phyloP scores from a whole-genome alignment of 2,329 filamentous ascomycete genomes.

The Chaetothyriales sp. region DNA sequence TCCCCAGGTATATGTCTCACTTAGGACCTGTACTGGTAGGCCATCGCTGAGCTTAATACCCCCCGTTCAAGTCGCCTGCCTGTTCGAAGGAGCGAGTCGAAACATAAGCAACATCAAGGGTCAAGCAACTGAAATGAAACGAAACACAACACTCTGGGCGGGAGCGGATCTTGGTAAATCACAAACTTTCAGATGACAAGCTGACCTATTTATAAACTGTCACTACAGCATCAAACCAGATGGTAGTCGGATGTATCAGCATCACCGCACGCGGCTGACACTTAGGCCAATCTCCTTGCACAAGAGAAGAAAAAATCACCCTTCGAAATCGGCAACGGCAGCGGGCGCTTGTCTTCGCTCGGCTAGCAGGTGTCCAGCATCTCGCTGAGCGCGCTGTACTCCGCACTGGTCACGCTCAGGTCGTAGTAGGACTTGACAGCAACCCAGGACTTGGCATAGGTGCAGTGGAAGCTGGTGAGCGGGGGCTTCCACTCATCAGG shows the following conservation, averaged over 20 bases:
- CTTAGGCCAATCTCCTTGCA: neutral
- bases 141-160: neutral
- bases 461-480: slow-evolving; percentile 47
- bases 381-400: slow-evolving; percentile 51
- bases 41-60: no score
- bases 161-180: neutral
- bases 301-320: no score
- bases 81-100: no score
- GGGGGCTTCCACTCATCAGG: slow-evolving; percentile 66
- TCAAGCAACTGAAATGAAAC: no score
- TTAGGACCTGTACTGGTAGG: no score
- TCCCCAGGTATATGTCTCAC: no score
- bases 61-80: no score
- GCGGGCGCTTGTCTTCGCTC: neutral
- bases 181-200: neutral
- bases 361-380: slow-evolving; percentile 51
- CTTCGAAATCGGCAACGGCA: no score
- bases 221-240: neutral
- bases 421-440: slow-evolving; percentile 60
- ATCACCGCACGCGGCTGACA: neutral
- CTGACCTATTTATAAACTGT: neutral
- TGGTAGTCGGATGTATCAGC: neutral
- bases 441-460: slow-evolving; percentile 62
- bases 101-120: no score
- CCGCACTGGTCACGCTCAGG: slow-evolving; percentile 53